phyloP scores from a whole-genome alignment of 2,329 filamentous ascomycete genomes.

The Colletotrichum orbiculare region DNA sequence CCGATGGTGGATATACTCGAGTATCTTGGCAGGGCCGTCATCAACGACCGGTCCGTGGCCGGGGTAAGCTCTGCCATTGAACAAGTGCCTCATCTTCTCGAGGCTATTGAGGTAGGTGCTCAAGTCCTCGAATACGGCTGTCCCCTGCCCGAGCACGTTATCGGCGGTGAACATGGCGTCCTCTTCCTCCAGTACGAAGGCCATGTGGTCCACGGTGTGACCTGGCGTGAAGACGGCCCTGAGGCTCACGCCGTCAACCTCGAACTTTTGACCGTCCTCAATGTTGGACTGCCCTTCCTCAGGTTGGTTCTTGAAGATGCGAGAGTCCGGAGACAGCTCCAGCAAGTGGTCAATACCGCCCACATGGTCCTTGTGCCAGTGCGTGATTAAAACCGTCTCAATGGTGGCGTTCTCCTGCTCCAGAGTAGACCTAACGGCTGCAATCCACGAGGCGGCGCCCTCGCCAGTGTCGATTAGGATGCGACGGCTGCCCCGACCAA shows the following conservation, averaged over 20 bases:
- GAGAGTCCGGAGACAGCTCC: constrained; percentile 68
- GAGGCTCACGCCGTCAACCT: constrained; percentile 71
- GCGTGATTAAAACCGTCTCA: constrained; percentile 80
- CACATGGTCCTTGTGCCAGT: constrained; percentile 92
- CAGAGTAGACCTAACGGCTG: constrained; percentile 72
- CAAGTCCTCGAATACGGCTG: constrained; percentile 85
- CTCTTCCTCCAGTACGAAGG: constrained; percentile 80
- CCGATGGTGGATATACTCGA: constrained; percentile 86
- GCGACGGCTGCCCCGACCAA: constrained; percentile 79
- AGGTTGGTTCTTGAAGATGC: constrained; percentile 75
- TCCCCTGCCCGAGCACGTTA: constrained; percentile 89
- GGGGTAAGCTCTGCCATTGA: constrained; percentile 80
- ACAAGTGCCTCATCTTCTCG: constrained; percentile 73
- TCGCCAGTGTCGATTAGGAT: constrained; percentile 93
- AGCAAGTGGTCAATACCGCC: constrained; percentile 79
- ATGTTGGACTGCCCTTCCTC: constrained; percentile 60
- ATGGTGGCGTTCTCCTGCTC: constrained; percentile 75
- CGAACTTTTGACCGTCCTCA: constrained; percentile 64
- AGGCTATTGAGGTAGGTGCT: constrained; percentile 75
- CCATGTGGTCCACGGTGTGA: constrained; percentile 86
- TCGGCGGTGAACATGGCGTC: constrained; percentile 90
- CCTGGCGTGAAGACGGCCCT: constrained; percentile 71
- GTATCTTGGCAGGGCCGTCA: constrained; percentile 76
- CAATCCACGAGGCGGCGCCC: constrained; percentile 79
- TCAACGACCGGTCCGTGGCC: constrained; percentile 86